phyloP scores from a whole-genome alignment of 129 eudicot species.

The Solidago caesia region DNA sequence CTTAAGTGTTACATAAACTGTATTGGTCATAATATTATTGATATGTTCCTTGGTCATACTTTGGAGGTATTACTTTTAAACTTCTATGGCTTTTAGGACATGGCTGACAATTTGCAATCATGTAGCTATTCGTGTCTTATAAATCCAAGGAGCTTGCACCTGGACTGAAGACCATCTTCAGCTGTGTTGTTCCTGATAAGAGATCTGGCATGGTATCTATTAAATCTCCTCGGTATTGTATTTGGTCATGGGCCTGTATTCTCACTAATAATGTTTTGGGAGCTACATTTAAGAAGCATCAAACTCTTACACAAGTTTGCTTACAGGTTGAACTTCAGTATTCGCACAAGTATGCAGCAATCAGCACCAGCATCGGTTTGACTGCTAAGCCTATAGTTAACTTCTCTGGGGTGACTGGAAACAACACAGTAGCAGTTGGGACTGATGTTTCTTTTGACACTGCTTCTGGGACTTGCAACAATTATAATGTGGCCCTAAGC shows the following conservation, averaged over 20 bases:
- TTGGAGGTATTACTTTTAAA: no score
- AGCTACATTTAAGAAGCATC: neutral
- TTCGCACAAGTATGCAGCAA: slow-evolving; percentile 77
- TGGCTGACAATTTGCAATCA: neutral
- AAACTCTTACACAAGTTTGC: slow-evolving; percentile 19
- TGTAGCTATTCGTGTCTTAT: slow-evolving; percentile 61
- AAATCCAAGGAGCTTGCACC: slow-evolving; percentile 81
- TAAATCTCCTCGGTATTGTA: neutral
- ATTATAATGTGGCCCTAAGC: slow-evolving; percentile 72
- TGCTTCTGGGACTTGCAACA: slow-evolving; percentile 62
- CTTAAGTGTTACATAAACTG: no score
- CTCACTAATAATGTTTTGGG: neutral
- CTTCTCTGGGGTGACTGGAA: slow-evolving; percentile 88
- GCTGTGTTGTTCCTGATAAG: slow-evolving; percentile 62
- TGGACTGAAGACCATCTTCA: slow-evolving; percentile 72
- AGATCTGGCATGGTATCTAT: slow-evolving; percentile 68
- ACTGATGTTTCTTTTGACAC: slow-evolving; percentile 88
- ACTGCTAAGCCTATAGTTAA: slow-evolving; percentile 83
- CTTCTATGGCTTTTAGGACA: no score
- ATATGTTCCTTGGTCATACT: no score
- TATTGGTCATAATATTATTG: no score
- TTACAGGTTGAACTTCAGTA: slow-evolving; percentile 79
- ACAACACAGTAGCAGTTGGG: slow-evolving; percentile 56
- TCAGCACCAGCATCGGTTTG: slow-evolving; percentile 79
- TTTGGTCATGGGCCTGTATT: neutral